These are phyloP conservation scores for Quercus robur DNA, from an alignment of 306 rosid genomes.

Conservation along the genomic window DNA sequence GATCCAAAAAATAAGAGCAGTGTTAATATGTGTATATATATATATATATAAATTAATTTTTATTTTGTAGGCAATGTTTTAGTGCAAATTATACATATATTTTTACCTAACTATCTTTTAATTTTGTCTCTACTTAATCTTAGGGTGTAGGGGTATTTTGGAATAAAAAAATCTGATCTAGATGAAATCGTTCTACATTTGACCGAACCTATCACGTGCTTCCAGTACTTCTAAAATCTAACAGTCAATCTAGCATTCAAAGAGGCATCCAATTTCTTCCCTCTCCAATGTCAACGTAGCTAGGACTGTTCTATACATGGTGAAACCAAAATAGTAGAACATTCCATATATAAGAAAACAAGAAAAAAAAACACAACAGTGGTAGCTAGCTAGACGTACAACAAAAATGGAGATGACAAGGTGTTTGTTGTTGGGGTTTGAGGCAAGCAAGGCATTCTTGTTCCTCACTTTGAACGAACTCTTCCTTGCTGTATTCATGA, in stretches of 20 bases:
- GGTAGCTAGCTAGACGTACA: neutral
- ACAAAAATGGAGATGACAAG: neutral
- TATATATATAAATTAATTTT: too few species aligned
- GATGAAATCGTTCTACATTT: neutral
- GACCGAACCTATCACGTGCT: neutral
- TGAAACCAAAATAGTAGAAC: neutral
- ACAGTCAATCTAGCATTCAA: neutral
- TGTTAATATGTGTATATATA: too few species aligned
- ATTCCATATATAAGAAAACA: neutral
- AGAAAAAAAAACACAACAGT: neutral
- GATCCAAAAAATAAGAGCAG: too few species aligned
- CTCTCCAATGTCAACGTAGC: too few species aligned
- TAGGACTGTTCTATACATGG: neutral
- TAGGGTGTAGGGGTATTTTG: too few species aligned
- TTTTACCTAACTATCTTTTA: too few species aligned
- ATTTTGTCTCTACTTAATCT: too few species aligned
- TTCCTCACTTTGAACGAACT: conserved; percentile 1
- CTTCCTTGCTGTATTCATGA: conserved; percentile 5
- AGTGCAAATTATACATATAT: too few species aligned
- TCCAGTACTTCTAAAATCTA: neutral
- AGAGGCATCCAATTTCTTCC: neutral
- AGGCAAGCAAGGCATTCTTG: neutral
- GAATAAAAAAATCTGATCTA: too few species aligned
- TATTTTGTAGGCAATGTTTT: too few species aligned
- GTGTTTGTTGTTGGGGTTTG: neutral